Base-by-base conservation (phyloP, 441 rosid genomes). In the Euphorbia celastroides region DNA sequence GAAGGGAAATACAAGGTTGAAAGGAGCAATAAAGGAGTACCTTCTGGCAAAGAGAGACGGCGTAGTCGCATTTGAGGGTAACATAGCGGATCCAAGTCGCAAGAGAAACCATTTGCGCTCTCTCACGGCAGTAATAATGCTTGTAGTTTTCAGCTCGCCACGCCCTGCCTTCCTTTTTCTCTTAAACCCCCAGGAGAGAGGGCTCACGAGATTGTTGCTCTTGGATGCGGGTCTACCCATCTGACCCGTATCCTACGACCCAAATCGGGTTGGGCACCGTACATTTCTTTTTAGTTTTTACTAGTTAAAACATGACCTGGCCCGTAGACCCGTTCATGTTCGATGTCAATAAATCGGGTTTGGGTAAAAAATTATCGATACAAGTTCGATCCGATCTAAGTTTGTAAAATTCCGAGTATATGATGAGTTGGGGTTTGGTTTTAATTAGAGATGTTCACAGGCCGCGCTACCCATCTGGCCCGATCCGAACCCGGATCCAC, bases 81-180 rank as follows among this genome's bases (percentile, higher is more conserved):
- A 85, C 10, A 83, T 92, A 90, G 51, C 97, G 84, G 59, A 70
- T 72, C 97, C 96, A 92, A 51, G 97, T 88, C 70, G 92, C 71
- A 38, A 81, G 71, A 61, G 93, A 84, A 75, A 83, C 85, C 98
- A 92, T 92, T 77, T 51, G 63, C 36, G 8, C 30, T 26, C 54
- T 5, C n/a, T 51, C 56, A 48, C 22, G 17, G 52, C 41, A 10
- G 30, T 12, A 17, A 19, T 48, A 25, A 31, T 25, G 57, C 20
- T 19, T 48, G 36, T 23, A 11, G 67, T 5, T 38, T 51, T n/a
- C 26, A 13, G 7, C n/a, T 56, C 0, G 22, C 34, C 14, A 22
- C 36, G 38, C 41, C 41, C 62, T 34, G 48, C 68, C 36, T 66
- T 4, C 55, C 22, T 7, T 57, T 46, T 20, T 12, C 1, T 23